Evolutionary conservation across 177 flowering plant species (phyloP), one percentile per base, ranked within the genome.

Genomic region (Vitis hybrid): DNA sequence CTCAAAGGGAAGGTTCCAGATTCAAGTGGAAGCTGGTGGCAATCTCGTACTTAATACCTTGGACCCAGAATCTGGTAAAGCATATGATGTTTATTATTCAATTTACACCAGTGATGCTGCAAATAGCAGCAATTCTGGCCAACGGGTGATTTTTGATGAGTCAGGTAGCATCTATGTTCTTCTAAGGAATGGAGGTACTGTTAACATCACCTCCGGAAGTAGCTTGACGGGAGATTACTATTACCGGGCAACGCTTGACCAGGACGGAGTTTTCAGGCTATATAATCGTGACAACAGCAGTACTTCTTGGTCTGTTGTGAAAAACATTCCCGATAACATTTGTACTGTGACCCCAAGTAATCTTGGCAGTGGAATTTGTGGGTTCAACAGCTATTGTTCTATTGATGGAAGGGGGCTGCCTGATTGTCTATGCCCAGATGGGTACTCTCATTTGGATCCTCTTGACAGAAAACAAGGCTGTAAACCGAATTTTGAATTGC

Each of bases 261-360:
- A 54, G 15, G 69, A 66, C 30, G 69, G 69, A n/a, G 19, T 55
- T 52, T 66, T 66, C 49, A 52, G 14, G 59, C 60, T 11, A n/a
- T 66, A 66, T 56, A 15, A 6, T 52, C 59, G 30, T 19, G 11
- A 4, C 7, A 4, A 12, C 2, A 35, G 27, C 11, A 6, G 32
- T 40, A 62, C 52, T 10, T 65, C 48, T 46, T 52, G 60, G 18
- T 9, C 18, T 8, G 6, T 15, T 8, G 6, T 52, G 19, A 12
- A 12, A 17, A 18, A 6, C 21, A 14, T 24, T 27, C 68, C 68
- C 0, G 32, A 21, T 17, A 15, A 27, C 46, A 65, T 65, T 30
- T 65, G 68, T n/a, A 12, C 11, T 0, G 18, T 3, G 11, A 24
- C n/a, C 13, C 1, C 3, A 2, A 40, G 14, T 8, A 11, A 54